A percentile compares a stretch with the other conserved stretches of the same genome.
These are phyloP conservation scores for Phallus indusiatus DNA, from an alignment of 768 basidiomycete genomes.

Conservation along the genomic window DNA sequence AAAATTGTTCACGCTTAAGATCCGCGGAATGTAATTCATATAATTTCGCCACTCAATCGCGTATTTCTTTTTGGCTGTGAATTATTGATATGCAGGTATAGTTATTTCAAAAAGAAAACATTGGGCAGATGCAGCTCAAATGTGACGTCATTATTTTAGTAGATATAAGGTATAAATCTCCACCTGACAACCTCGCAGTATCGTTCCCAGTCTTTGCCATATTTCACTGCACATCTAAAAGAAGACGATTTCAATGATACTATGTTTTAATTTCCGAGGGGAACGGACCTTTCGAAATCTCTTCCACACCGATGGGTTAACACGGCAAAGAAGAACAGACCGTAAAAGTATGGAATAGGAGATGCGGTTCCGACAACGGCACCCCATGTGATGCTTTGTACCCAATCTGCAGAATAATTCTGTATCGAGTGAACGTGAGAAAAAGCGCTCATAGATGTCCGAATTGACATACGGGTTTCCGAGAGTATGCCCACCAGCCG, in stretches of 20 bases:
- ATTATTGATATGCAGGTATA: too few species aligned
- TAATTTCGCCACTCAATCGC: background rate
- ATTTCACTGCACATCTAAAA: constrained; percentile 73
- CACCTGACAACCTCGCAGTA: constrained; percentile 84
- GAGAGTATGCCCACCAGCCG: constrained; percentile 91
- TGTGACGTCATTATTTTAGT: constrained; percentile 36
- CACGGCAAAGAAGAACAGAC: constrained; percentile 90
- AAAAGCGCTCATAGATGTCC: background rate
- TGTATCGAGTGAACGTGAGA: constrained; percentile 19
- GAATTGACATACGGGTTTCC: constrained; percentile 69
- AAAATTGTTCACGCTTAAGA: background rate
- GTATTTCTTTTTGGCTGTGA: background rate
- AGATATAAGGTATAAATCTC: constrained; percentile 83
- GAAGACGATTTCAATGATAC: constrained; percentile 6
- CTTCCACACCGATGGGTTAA: constrained; percentile 85
- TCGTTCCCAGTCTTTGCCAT: constrained; percentile 90
- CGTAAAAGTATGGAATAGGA: constrained; percentile 93
- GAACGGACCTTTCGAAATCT: constrained; percentile 80
- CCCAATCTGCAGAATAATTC: constrained; percentile 95
- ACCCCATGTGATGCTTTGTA: constrained; percentile 79
- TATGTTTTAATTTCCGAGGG: background rate
- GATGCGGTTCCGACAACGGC: constrained; percentile 64
- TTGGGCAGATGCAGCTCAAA: background rate
- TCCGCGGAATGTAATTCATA: background rate
- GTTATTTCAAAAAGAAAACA: background rate